Percentiles rank a stretch among this genome's conserved stretches.
Evolutionary conservation across 257 asterid genomes (phyloP).

Genomic region (Solanum corneliomulleri): DNA sequence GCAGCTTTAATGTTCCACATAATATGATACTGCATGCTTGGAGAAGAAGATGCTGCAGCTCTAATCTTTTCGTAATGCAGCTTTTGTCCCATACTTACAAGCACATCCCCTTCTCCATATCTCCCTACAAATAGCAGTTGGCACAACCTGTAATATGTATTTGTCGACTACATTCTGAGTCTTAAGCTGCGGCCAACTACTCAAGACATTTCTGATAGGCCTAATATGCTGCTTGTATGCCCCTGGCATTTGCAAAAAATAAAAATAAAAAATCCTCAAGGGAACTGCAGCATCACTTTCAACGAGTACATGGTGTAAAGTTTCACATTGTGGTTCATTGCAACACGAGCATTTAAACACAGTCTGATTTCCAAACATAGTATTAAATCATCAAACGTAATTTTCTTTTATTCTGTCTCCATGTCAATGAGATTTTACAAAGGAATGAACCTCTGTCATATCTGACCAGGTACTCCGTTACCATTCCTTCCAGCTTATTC

Average conservation of each 20-base stretch:
- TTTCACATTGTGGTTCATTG: neutral
- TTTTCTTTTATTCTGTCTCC: neutral
- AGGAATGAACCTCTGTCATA: neutral
- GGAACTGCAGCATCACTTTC: neutral
- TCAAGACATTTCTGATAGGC: neutral
- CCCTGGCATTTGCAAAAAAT: neutral
- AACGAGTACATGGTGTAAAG: neutral
- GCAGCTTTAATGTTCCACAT: neutral
- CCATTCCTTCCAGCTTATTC: neutral
- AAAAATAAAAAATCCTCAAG: neutral
- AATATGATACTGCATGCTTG: neutral
- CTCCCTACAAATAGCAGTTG: neutral
- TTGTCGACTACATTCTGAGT: neutral
- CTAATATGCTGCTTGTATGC: neutral
- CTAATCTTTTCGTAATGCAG: neutral
- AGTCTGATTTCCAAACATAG: neutral
- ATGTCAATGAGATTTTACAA: neutral
- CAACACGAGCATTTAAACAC: neutral
- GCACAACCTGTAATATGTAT: neutral
- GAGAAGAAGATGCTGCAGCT: neutral
- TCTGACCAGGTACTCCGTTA: neutral
- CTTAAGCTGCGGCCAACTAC: neutral
- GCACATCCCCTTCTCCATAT: neutral
- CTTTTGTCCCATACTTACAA: neutral
- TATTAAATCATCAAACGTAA: neutral